Base-by-base conservation (phyloP, 257 asterid genomes). In the Penstemon barbatus region DNA sequence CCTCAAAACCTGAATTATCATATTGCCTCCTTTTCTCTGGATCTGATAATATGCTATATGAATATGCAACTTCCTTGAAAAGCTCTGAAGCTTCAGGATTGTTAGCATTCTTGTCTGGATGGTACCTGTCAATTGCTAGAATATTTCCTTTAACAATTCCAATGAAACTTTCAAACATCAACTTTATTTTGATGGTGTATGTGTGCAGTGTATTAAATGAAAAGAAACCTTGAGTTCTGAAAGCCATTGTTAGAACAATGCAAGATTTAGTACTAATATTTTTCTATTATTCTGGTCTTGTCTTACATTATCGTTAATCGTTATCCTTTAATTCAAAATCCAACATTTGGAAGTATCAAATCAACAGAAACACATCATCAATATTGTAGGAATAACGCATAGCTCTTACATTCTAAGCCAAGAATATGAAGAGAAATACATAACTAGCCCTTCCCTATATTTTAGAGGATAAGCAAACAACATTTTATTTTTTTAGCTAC, bases 41-140 rank as follows among this genome's bases (percentile, higher is more conserved):
- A 77, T 94, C 99, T 0, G 99, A 89, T 73, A 94, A 78, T 75
- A 94, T 89, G 82, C 93, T 86, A 78, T 94, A 91, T 8, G 99
- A 94, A 85, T 91, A 94, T 65, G 99, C 99, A 72, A 94, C 99
- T 85, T 91, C 99, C 80, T 94, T 91, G 84, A 94, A 94, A 71
- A 82, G 96, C 74, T 91, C 99, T 44, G 99, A 86, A 57, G 99
- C 99, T 87, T 94, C 98, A 54, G 98, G 98, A 80, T 91, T 94
- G 73, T 81, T 89, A 61, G 89, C 96, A 86, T 91, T 91, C 86
- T 94, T 94, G 79, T 94, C 99, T 5, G 99, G 99, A 84, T 94
- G 99, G 85, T 94, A 94, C 85, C 99, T 94, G 88, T 71, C 68
- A 74, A 58, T 68, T 51, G 18, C 64, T 55, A 63, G 15, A 9